A percentile compares a stretch with the other conserved stretches of the same genome.
phyloP scores from a whole-genome alignment of 2,329 filamentous ascomycete genomes.

The Tolypocladium inflatum region DNA sequence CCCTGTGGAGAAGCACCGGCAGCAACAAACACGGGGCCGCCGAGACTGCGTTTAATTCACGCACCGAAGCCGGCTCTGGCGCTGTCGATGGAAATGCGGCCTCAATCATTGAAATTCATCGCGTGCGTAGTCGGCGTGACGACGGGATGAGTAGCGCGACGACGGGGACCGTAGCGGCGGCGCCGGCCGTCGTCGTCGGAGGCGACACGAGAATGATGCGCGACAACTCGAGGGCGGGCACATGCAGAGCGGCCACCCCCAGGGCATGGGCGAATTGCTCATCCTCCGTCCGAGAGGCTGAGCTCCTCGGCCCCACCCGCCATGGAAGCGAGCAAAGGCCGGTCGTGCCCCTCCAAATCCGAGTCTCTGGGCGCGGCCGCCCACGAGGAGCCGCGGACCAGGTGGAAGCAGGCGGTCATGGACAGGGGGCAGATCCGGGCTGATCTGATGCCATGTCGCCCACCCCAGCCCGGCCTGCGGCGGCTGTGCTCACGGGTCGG shows the following conservation, averaged over 20 bases:
- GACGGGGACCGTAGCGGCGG: background rate
- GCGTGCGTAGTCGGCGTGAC: too few relatives aligned
- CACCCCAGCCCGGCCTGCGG: background rate
- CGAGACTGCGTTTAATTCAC: background rate
- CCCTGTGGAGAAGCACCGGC: background rate
- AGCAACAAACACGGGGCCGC: background rate
- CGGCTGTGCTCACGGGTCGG: background rate
- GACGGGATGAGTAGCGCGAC: background rate
- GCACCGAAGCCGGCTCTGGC: background rate
- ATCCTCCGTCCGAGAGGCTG: background rate
- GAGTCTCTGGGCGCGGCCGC: background rate
- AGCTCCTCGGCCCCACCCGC: constrained; percentile 1
- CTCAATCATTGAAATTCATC: background rate
- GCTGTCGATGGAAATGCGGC: background rate
- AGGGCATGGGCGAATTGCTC: background rate
- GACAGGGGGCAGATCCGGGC: background rate
- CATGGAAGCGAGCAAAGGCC: background rate
- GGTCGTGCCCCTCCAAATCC: background rate
- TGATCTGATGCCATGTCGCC: background rate
- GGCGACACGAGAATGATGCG: background rate
- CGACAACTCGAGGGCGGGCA: background rate
- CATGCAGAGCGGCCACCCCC: background rate
- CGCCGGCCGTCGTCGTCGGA: background rate
- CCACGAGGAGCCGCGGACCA: background rate
- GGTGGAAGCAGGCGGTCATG: background rate